A percentile compares a stretch with the other conserved stretches of the same genome.
Evolutionary conservation across 331 rosid species (phyloP).

Genomic region (Quercus phellos): DNA sequence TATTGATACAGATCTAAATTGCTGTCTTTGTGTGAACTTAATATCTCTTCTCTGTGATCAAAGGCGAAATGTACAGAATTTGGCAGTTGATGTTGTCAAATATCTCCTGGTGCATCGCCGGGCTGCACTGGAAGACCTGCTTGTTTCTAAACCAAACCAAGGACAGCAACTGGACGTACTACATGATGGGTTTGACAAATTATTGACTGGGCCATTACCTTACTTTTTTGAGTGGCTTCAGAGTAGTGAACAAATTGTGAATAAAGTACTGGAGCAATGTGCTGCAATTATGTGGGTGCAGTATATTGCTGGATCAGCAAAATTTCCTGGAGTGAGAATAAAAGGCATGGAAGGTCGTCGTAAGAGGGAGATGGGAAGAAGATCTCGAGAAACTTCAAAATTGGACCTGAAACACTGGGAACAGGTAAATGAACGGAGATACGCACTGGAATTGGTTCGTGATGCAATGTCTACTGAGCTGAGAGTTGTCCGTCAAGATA

Average conservation of each 20-base stretch:
- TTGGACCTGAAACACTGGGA: slow-evolving; percentile 90
- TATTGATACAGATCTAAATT: slow-evolving; percentile 85
- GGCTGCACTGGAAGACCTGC: slow-evolving; percentile 82
- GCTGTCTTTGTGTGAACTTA: slow-evolving; percentile 90
- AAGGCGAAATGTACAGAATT: slow-evolving; percentile 70
- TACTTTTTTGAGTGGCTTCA: slow-evolving; percentile 89
- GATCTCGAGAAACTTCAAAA: slow-evolving; percentile 74
- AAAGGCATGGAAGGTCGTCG: slow-evolving; percentile 96
- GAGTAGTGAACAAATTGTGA: slow-evolving; percentile 56
- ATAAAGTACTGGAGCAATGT: slow-evolving; percentile 84
- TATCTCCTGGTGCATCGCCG: slow-evolving; percentile 94
- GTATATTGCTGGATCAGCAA: slow-evolving; percentile 83
- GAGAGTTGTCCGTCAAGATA: slow-evolving; percentile 98
- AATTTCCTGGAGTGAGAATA: slow-evolving; percentile 96
- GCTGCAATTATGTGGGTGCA: slow-evolving; percentile 97
- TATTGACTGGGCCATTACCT: slow-evolving; percentile 69
- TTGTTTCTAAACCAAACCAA: slow-evolving; percentile 83
- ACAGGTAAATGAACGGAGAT: slow-evolving; percentile 88
- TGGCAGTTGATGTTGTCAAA: slow-evolving; percentile 82
- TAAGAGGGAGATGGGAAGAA: slow-evolving; percentile 87
- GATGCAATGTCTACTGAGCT: slow-evolving; percentile 93
- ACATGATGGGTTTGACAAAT: slow-evolving; percentile 90
- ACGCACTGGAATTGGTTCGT: slow-evolving; percentile 91
- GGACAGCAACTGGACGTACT: slow-evolving; percentile 81
- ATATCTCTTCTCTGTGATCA: slow-evolving; percentile 72